A percentile compares a stretch with the other conserved stretches of the same genome.
phyloP scores from a whole-genome alignment of 2,329 filamentous ascomycete genomes.

The Lachnellula arida region DNA sequence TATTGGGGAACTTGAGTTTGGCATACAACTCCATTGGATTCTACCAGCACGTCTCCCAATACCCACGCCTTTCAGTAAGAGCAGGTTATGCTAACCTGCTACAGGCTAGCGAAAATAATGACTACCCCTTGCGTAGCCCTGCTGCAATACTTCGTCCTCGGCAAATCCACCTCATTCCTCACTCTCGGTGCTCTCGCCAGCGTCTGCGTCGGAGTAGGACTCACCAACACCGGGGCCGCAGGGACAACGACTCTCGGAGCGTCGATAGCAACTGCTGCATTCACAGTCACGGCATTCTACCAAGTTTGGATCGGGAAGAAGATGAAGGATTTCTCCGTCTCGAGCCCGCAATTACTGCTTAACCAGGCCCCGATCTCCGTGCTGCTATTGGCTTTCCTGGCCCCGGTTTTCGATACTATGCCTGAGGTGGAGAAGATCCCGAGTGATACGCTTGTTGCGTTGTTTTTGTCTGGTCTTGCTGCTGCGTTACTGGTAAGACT shows the following conservation, averaged over 20 bases:
- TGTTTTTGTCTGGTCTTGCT: slow-evolving; percentile 39
- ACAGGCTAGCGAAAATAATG: slow-evolving; percentile 42
- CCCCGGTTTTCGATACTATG: slow-evolving; percentile 23
- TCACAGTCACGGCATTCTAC: slow-evolving; percentile 42
- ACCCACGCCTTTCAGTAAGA: too few relatives aligned
- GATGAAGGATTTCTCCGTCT: slow-evolving; percentile 40
- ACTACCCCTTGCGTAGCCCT: slow-evolving; percentile 42
- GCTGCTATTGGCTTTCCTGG: slow-evolving; percentile 38
- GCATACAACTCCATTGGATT: slow-evolving; percentile 43
- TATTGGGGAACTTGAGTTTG: slow-evolving; percentile 42
- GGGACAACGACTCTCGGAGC: slow-evolving; percentile 38
- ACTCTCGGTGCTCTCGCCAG: slow-evolving; percentile 38
- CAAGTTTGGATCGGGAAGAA: slow-evolving; percentile 47
- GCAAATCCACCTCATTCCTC: slow-evolving; percentile 37
- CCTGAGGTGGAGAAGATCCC: slow-evolving; percentile 31
- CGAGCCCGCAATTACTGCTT: slow-evolving; percentile 40
- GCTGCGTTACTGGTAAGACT: slow-evolving; percentile 34
- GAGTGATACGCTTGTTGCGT: slow-evolving; percentile 36
- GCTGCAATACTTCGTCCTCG: slow-evolving; percentile 41
- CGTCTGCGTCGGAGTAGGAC: slow-evolving; percentile 40
- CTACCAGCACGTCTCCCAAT: slow-evolving; percentile 32
- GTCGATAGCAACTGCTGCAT: slow-evolving; percentile 39
- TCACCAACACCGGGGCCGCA: slow-evolving; percentile 39
- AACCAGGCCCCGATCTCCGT: slow-evolving; percentile 44
- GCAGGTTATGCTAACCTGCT: not conserved